Evolutionary conservation across 345 rosid genomes (phyloP), one percentile per base, ranked within the genome.

Genomic region (Salix udensis): DNA sequence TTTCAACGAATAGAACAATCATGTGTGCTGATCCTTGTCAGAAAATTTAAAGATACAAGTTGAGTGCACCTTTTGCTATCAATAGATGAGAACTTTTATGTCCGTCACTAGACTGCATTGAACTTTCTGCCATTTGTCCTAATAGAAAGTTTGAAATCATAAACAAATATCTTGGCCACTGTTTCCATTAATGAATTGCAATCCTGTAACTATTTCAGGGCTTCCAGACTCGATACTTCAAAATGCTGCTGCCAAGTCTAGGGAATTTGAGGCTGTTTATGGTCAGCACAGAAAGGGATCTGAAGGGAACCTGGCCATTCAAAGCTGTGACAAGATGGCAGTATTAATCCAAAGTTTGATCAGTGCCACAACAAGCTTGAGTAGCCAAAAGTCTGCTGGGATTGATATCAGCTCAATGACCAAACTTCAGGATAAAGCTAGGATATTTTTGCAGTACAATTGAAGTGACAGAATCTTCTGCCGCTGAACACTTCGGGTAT

Each of bases 191-290:
- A 74, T 74, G 23, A 68, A 78, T 40, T 61, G 26, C 39, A 67
- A 24, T 72, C 65, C 58, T 40, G 15, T 68, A 68, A 81, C 73
- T 48, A 55, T 84, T 65, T 67, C 87, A 95, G 98, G 99, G 79
- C 84, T 96, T 50, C 96, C 99, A 0, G 86, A 88, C 26, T 71
- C 80, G 16, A 88, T 93, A 70, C 96, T 93, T 34, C 67, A 74
- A 75, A 87, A 87, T 37, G 98, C 99, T 28, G 88, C 89, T 77
- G 69, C 65, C 1, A 94, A 90, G 81, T 96, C 98, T 46, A 78
- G 76, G 80, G 91, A 91, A 71, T 92, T 96, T 71, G 98, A 92
- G 82, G 85, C 83, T 48, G 64, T 79, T 9, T 89, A 89, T 31
- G 97, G 91, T 79, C 80, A 75, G 68, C 82, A 70, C n/a, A 67